Evolutionary conservation across 2,329 filamentous ascomycete genomes (phyloP).

Genomic region (Ophiosphaerella narmari): DNA sequence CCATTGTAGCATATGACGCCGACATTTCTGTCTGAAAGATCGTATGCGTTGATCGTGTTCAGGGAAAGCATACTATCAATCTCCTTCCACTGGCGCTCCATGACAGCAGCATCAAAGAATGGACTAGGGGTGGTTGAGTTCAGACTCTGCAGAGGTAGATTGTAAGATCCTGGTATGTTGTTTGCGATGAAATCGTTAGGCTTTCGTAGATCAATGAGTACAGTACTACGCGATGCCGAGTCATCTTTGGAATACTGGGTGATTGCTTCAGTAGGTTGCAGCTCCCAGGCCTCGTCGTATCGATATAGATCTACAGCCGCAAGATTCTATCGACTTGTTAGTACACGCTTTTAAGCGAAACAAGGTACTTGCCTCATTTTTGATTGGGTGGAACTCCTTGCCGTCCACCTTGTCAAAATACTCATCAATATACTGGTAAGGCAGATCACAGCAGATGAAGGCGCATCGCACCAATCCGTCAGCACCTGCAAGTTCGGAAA

Average conservation of each 20-base stretch:
- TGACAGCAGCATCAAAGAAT: conserved; percentile 16
- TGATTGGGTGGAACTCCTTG: conserved; percentile 26
- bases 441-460: conserved; percentile 67
- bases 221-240: background rate
- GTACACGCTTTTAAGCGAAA: background rate
- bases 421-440: conserved; percentile 65
- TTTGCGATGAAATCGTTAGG: conserved; percentile 18
- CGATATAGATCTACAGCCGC: conserved; percentile 23
- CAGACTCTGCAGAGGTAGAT: conserved; percentile 22
- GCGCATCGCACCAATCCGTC: conserved; percentile 20
- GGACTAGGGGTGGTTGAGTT: conserved; percentile 14
- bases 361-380: conserved; percentile 12
- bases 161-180: conserved; percentile 25
- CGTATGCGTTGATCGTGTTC: conserved; percentile 22
- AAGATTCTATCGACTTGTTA: conserved; percentile 15
- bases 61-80: conserved; percentile 19
- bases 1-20: conserved; percentile 23
- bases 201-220: conserved; percentile 22
- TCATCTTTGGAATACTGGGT: conserved; percentile 11
- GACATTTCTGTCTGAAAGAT: conserved; percentile 21
- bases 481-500: conserved; percentile 10
- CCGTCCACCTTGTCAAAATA: conserved; percentile 62
- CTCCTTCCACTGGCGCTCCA: conserved; percentile 27
- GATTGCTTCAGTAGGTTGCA: conserved; percentile 13
- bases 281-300: conserved; percentile 29